Evolutionary conservation across 495 filamentous ascomycete species (phyloP), one percentile per base, ranked within the genome.

Genomic region (Staphylotrichum tortipilum): DNA sequence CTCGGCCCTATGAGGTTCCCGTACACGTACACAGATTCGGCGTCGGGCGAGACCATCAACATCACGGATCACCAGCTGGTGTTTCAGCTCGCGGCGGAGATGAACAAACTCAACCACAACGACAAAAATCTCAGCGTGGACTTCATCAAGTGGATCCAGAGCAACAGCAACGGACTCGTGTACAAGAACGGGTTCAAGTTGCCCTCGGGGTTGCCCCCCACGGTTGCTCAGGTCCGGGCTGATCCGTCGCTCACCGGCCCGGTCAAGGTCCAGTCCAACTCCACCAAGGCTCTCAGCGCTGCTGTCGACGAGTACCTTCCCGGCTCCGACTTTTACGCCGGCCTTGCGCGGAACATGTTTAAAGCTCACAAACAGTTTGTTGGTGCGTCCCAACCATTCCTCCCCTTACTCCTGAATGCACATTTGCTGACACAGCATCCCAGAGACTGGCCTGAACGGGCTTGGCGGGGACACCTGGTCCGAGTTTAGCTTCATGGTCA

Each of bases 1-100:
- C 86, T 87, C 83, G 83, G 83, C 0, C 81, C 83, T 0, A 85
- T 86, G 83, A 71, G 83, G 4, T 86, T 71, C 47, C 71, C 82
- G 28, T 69, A 74, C 6, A 79, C 68, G 0, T 73, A 78, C 56
- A 53, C 39, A 8, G 52, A 59, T 47, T 29, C 64, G 0, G 69
- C 69, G 23, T 72, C 60, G 9, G 82, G 81, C 47, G 72, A 79
- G 64, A 77, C 74, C 0, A 62, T 80, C 26, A 65, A 74, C 42
- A 76, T 79, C 44, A 65, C 67, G 26, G 79, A 82, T 55, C 78
- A 83, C 55, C 73, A 74, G 43, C 70, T 83, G 61, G 74, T 84
- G 1, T 85, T 83, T 57, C 78, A 84, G 60, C 67, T 85, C 3
- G 82, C 71, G 6, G 72, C 65, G 2, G 68, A 73, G 42, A 65